Evolutionary conservation across 371 early-diverging fungal genomes (phyloP).

Genomic region (Lichtheimia ornata): DNA sequence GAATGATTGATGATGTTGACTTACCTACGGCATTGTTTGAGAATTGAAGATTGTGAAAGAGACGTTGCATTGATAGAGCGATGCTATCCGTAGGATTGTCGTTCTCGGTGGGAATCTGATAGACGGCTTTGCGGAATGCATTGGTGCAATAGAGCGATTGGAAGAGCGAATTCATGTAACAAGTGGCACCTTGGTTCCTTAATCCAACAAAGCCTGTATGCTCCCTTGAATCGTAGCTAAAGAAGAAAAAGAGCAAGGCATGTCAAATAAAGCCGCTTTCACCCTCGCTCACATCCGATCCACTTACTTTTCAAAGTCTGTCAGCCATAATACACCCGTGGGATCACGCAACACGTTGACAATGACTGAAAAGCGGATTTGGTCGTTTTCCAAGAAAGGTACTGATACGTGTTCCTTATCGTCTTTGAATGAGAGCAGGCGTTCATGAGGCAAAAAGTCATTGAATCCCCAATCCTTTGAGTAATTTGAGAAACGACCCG

Average conservation of each 20-base stretch:
- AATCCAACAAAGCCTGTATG: conserved; percentile 95
- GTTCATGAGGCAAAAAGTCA: conserved; percentile 53
- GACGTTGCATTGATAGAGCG: conserved; percentile 89
- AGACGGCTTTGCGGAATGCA: conserved; percentile 90
- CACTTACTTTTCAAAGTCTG: no score
- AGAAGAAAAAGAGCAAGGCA: no score
- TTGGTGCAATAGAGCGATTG: conserved; percentile 97
- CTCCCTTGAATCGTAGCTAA: conserved; percentile 84
- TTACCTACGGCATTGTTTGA: conserved; percentile 66
- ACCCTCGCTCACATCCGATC: conserved; percentile 20
- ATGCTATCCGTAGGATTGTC: conserved; percentile 88
- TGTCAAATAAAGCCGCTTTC: conserved; percentile 49
- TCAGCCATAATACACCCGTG: conserved; percentile 89
- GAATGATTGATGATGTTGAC: background rate
- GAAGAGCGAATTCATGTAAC: conserved; percentile 99
- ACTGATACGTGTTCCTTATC: conserved; percentile 5
- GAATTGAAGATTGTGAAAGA: conserved; percentile 90
- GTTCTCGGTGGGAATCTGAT: conserved; percentile 87
- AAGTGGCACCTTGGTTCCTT: conserved; percentile 98
- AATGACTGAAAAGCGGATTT: conserved; percentile 13
- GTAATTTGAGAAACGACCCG: conserved; percentile 74
- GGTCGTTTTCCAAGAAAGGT: conserved; percentile 16
- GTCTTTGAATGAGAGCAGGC: conserved; percentile 10
- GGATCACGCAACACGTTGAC: conserved; percentile 81
- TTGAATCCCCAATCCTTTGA: conserved; percentile 87